Evolutionary conservation across 768 basidiomycete species (phyloP), one percentile per base, ranked within the genome.

Genomic region (Hemileccinum impolitum): DNA sequence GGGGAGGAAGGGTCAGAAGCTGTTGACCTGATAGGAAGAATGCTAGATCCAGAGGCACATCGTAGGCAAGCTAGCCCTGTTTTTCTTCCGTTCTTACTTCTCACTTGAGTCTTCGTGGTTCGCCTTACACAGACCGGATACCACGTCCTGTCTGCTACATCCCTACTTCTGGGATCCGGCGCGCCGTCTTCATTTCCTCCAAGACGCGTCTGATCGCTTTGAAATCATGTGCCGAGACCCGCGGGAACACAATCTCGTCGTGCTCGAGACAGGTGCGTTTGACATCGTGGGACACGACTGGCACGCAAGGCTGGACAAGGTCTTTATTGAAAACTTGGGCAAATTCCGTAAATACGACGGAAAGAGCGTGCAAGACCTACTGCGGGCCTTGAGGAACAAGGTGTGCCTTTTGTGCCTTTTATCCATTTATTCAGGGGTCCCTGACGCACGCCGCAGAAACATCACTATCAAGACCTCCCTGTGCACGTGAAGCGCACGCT

Each of bases 331-430:
- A 52, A 98, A 93, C 65, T 70, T 99, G 45, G 94, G 95, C 46
- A 98, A 98, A 67, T 98, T 94, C 70, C 77, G 96, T 58, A 99
- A 98, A 68, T 99, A 99, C 62, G 92, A 98, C 62, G 91, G 89
- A 17, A 75, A 75, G 61, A 89, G 87, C 45, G 87, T 98, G 10
- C 89, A 96, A 56, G 96, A 99, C 71, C 70, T 99, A 9, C 67
- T 99, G 41, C 79, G 96, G 44, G 96, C 96, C 4, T 70, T 99
- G 60, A 77, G 96, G 55, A 99, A 98, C 68, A 98, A 99, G 79
- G 94, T 92, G 49, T 37, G 82, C 67, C 5, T 8, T 40, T 23
- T 46, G 13, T 13, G 21, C 42, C 32, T 44, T 31, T 12, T 19
- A 26, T 30, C 3, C 43, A 26, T 40, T 6, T 12, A 31, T 36